Base-by-base conservation (phyloP, 768 basidiomycete genomes). In the Rhodosporidiobolus sp. region DNA sequence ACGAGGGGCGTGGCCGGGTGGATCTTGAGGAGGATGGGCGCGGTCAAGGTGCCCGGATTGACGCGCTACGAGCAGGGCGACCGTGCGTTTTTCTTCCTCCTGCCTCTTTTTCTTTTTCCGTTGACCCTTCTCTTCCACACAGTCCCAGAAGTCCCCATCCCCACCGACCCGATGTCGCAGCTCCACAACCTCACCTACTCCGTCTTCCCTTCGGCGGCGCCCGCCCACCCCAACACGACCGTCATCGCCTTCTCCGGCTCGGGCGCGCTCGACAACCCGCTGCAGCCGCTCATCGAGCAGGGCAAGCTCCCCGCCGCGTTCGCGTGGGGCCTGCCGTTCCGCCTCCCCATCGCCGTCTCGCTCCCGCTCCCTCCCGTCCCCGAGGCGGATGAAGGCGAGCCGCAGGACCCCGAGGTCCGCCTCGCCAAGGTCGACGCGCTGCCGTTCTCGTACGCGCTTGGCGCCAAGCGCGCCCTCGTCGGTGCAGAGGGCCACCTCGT, bases 261-360 rank as follows among this genome's bases (percentile, higher is more conserved):
- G 1, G 75, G 54, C 0, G 6, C 38, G 24, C 35, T 76, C 45
- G 45, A 58, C 43, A 72, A 73, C 45, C 75, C 75, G 17, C 69
- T 76, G 32, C 24, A 24, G 46, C 19, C 56, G 16, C 66, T 68
- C 0, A 24, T 76, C 56, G 38, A 63, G 22, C 10, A 46, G 5
- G 70, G 70, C 28, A 59, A 45, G 5, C 32, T 64, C 17, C 59
- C 75, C 8, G 35, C 56, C 11, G 28, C n/a, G n/a, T n/a, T 76
- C 65, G 59, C 68, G 22, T 76, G 54, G 46, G 67, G 65, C 30
- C 46, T 76, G 56, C 75, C 75, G 0, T 76, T 70, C 75, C 62
- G 63, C 32, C 35, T 76, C 28, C 75, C 75, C 46, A 45, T 76
- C 65, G 48, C 71, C 46, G 35, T 76, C 43, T 49, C 35, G 35